These are phyloP conservation scores for Sistotremastrum niveocremeum DNA, from an alignment of 768 basidiomycete species.

Conservation along the genomic window DNA sequence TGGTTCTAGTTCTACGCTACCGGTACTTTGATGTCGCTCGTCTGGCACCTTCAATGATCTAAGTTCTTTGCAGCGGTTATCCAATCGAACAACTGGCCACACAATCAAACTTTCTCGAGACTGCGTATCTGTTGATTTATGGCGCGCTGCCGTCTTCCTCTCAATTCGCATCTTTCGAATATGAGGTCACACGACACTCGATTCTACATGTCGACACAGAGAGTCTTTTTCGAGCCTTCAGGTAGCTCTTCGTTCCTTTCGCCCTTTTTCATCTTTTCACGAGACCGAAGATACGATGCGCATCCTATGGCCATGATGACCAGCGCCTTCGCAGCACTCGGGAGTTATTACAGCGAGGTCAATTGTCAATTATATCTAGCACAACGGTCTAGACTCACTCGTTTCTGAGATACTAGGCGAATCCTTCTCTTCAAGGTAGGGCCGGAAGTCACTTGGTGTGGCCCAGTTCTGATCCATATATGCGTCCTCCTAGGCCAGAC, in stretches of 20 bases:
- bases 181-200: slow-evolving; percentile 69
- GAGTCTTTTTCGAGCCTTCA: slow-evolving; percentile 55
- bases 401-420: slow-evolving; percentile 25
- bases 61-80: slow-evolving; percentile 51
- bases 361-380: slow-evolving; percentile 3
- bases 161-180: slow-evolving; percentile 52
- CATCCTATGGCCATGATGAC: slow-evolving; percentile 89
- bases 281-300: slow-evolving; percentile 58
- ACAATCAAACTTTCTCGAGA: slow-evolving; percentile 69
- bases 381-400: slow-evolving; percentile 4
- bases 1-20: slow-evolving; percentile 46
- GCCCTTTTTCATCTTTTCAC: not conserved
- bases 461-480: not conserved
- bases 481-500: slow-evolving; percentile 41
- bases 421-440: slow-evolving; percentile 72
- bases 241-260: slow-evolving; percentile 22
- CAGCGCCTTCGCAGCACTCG: slow-evolving; percentile 77
- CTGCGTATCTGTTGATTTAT: slow-evolving; percentile 80
- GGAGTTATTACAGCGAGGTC: slow-evolving; percentile 72
- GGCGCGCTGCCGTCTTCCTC: slow-evolving; percentile 55
- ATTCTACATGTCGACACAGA: slow-evolving; percentile 55
- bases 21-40: slow-evolving; percentile 27
- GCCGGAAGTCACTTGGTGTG: not conserved
- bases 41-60: not conserved
- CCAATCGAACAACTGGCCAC: slow-evolving; percentile 85